phyloP scores from a whole-genome alignment of 164 flowering plant species.

The Chimonanthus salicifolius region DNA sequence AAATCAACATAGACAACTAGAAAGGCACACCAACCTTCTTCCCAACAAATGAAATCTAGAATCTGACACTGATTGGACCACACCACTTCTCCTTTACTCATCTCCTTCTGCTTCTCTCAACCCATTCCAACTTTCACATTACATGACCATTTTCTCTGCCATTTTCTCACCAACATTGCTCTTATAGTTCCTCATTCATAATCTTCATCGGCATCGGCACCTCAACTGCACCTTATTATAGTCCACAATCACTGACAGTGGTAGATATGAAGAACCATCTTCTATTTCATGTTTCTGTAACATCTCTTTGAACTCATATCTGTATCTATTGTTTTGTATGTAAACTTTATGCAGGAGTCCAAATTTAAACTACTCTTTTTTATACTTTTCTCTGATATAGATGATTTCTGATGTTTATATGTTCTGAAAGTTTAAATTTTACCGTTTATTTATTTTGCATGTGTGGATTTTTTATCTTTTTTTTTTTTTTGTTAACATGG shows the following conservation, averaged over 20 bases:
- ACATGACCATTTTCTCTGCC: not conserved
- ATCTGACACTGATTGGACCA: not conserved
- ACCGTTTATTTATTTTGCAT: too few relatives aligned
- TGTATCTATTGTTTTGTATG: not conserved
- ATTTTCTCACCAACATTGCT: not conserved
- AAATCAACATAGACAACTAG: not conserved
- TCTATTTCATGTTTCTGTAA: not conserved
- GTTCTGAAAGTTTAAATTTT: too few relatives aligned
- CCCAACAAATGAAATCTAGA: not conserved
- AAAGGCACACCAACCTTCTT: not conserved
- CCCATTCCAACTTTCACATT: not conserved
- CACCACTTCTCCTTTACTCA: not conserved
- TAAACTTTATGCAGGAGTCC: too few relatives aligned
- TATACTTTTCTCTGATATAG: too few relatives aligned
- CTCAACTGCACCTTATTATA: not conserved
- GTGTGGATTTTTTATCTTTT: too few relatives aligned
- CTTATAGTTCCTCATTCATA: not conserved
- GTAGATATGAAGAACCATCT: not conserved
- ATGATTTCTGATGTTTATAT: too few relatives aligned
- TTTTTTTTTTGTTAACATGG: too few relatives aligned
- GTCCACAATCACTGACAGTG: not conserved
- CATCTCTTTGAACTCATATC: not conserved
- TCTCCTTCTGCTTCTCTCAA: not conserved
- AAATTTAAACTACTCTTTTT: too few relatives aligned
- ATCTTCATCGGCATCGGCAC: not conserved